phyloP scores from a whole-genome alignment of 768 basidiomycete genomes.

The Xerocomus brunneocitrinus region DNA sequence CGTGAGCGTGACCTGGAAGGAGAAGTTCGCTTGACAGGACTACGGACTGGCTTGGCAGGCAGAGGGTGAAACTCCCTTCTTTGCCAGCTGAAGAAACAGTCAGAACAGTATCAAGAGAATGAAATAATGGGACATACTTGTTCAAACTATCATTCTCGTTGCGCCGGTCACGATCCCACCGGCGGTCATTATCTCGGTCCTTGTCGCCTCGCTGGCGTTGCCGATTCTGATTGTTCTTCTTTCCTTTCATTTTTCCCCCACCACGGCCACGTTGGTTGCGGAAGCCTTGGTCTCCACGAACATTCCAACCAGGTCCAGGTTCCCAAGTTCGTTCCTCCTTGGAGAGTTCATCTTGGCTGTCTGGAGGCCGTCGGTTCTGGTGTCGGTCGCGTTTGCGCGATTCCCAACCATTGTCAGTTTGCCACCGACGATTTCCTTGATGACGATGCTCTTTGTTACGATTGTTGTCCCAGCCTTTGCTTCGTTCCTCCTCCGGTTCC shows the following conservation, averaged over 20 bases:
- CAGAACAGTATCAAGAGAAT: conserved; percentile 5
- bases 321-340: conserved; percentile 65
- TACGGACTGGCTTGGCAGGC: conserved; percentile 36
- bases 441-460: conserved; percentile 34
- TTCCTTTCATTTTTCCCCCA: conserved; percentile 36
- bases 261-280: conserved; percentile 36
- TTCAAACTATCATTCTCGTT: conserved; percentile 65
- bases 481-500: conserved; percentile 36
- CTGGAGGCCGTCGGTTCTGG: conserved; percentile 34
- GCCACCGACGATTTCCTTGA: conserved; percentile 31
- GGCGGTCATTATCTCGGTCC: conserved; percentile 25
- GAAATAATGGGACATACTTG: conserved; percentile 49
- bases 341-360: conserved; percentile 21
- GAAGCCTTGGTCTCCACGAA: conserved; percentile 37
- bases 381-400: conserved; percentile 43
- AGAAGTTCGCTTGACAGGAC: conserved; percentile 38
- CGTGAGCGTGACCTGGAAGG: conserved; percentile 49
- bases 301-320: conserved; percentile 65
- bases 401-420: conserved; percentile 48
- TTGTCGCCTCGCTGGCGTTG: conserved; percentile 30
- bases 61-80: conserved; percentile 47
- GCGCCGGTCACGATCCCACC: conserved; percentile 39
- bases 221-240: conserved; percentile 33
- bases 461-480: conserved; percentile 32
- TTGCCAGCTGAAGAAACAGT: conserved; percentile 51